Base-by-base conservation (phyloP, 164 flowering plant genomes). In the Macadamia integrifolia region DNA sequence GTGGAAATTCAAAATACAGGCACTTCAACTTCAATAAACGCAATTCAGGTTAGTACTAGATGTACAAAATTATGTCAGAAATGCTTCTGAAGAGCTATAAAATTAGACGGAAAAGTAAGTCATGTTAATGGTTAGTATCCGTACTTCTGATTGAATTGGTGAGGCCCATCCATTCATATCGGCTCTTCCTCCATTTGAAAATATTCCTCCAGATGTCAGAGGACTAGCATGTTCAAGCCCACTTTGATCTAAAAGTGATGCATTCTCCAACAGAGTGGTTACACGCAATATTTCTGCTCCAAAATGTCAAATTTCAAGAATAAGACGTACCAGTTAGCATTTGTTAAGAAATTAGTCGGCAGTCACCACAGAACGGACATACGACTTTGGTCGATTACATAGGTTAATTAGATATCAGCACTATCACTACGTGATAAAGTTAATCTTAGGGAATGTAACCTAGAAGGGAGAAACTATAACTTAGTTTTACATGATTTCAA, bases 281-380 rank as follows among this genome's bases (percentile, higher is more conserved):
- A 94, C 92, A 92, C 98, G 99, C 96, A 92, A 71, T 78, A 94
- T 92, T 88, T 94, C 99, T 94, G 99, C 87, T 94, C 88, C 92
- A 91, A 88, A 88, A 88, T 85, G 88, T 90, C 50, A 93, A 92
- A 86, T 90, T 84, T 78, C 89, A 87, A 87, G 89, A 90, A 86
- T 73, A 87, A 89, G 80, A 91, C 74, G 93, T 84, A 85, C 91
- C 85, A 83, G 93, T 91, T 80, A 91, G 95, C 90, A 84, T 74
- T 80, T 66, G 87, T 82, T 83, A 81, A 71, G 53, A 82, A 71
- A 78, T 77, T 71, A 69, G 94, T 86, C 69, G 80, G 83, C 80
- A 83, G 83, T 71, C 83, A 85, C 84, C 83, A 85, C 69, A 84
- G 70, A 78, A 82, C 78, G 80, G 83, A 79, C 71, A 82, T 66